phyloP scores from a whole-genome alignment of 371 early-diverging fungal genomes.

The Syncephalastrum monosporum region DNA sequence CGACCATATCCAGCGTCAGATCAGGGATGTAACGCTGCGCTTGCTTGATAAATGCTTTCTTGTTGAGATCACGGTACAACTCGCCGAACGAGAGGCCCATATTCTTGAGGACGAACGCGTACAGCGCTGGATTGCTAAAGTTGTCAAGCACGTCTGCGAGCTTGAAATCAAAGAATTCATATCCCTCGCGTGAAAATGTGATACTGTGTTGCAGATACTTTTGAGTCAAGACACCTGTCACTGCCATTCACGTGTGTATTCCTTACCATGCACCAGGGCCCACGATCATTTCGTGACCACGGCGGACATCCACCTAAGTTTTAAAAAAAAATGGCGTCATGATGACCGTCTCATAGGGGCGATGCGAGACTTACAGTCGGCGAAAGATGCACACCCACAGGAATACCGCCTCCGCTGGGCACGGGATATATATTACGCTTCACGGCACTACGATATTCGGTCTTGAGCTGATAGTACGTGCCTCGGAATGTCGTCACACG shows the following conservation, averaged over 20 bases:
- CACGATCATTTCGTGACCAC: conserved; percentile 48
- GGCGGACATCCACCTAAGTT: conserved; percentile 31
- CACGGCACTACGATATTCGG: conserved; percentile 37
- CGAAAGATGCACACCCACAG: conserved; percentile 48
- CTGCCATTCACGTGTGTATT: not conserved
- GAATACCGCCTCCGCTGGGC: conserved; percentile 48
- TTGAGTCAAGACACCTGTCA: not conserved
- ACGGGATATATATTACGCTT: conserved; percentile 49
- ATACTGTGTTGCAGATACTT: conserved; percentile 8
- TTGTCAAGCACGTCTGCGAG: conserved; percentile 30
- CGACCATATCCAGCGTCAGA: conserved; percentile 45
- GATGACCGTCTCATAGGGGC: not conserved
- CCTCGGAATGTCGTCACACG: conserved; percentile 46
- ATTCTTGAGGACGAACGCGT: conserved; percentile 43
- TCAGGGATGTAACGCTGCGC: conserved; percentile 39
- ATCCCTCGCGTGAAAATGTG: conserved; percentile 49
- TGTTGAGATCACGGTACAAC: conserved; percentile 44
- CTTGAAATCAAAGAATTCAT: conserved; percentile 39
- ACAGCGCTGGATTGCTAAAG: conserved; percentile 33
- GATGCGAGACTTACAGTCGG: conserved; percentile 29
- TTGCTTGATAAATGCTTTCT: conserved; percentile 39
- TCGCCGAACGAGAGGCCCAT: conserved; percentile 41
- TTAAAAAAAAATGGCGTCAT: not conserved
- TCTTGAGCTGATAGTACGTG: conserved; percentile 46
- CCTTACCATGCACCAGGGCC: conserved; percentile 48